These are phyloP conservation scores for Cucurbita argyrosperma DNA, from an alignment of 306 rosid genomes.

Conservation along the genomic window DNA sequence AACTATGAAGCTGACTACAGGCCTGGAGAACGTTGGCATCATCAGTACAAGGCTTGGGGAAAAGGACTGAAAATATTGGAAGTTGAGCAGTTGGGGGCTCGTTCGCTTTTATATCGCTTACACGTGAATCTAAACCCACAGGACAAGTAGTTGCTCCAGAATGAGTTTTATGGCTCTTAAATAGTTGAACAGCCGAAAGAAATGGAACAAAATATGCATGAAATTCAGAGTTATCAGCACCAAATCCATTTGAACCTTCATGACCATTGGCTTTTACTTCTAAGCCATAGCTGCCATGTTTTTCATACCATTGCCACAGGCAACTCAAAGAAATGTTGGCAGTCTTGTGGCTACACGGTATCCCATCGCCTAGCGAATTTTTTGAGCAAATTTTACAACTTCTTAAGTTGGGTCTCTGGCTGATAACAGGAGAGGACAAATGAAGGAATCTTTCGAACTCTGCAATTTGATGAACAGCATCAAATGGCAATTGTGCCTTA, in stretches of 20 bases:
- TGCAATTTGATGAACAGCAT: constrained; percentile 49
- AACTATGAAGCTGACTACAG: constrained; percentile 6
- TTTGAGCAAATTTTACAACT: constrained; percentile 25
- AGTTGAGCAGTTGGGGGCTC: constrained; percentile 19
- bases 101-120: constrained; percentile 16
- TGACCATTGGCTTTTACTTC: constrained; percentile 46
- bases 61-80: constrained; percentile 30
- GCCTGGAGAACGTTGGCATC: constrained; percentile 11
- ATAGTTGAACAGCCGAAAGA: constrained; percentile 76
- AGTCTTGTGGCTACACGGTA: constrained; percentile 42
- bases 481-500: constrained; percentile 46
- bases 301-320: constrained; percentile 87
- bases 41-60: constrained; percentile 24
- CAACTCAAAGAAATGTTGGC: constrained; percentile 41
- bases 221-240: constrained; percentile 28
- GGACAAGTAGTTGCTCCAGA: constrained; percentile 8
- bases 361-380: constrained; percentile 17
- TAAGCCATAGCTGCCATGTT: constrained; percentile 70
- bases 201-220: constrained; percentile 74
- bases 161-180: constrained; percentile 19
- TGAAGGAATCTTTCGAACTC: constrained; percentile 63
- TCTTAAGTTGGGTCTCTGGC: constrained; percentile 16
- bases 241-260: constrained; percentile 25
- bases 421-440: constrained; percentile 45
- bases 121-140: constrained; percentile 15